Conservation (phyloP, 2,329 filamentous ascomycete species). For the Rhexocercosporidium sp. region DNA sequence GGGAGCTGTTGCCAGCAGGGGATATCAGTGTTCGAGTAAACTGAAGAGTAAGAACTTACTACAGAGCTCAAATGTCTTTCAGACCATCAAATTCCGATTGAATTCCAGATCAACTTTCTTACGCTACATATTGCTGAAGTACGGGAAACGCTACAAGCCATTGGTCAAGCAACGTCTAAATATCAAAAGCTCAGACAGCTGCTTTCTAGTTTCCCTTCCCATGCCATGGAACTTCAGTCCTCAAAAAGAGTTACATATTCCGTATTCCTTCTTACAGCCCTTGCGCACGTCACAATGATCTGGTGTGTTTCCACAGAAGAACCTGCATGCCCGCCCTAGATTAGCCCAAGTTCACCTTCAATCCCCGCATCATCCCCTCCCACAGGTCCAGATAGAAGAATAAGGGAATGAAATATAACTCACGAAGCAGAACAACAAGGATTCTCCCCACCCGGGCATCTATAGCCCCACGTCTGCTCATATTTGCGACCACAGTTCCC, state of each 20-base stretch:
- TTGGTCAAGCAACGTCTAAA: no score
- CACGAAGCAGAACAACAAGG: constrained; percentile 1
- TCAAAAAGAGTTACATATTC: not conserved
- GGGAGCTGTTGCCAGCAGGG: no score
- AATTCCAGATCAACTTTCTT: no score
- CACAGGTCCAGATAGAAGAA: not conserved
- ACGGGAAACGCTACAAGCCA: no score
- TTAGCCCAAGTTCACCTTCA: not conserved
- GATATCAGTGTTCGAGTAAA: no score
- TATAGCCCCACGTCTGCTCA: not conserved
- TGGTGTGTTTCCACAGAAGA: not conserved
- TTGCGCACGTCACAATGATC: not conserved
- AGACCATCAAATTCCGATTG: no score
- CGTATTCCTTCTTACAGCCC: not conserved
- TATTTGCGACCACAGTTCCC: not conserved
- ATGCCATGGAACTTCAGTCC: no score
- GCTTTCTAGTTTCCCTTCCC: no score
- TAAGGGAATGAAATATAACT: not conserved
- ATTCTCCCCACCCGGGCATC: not conserved
- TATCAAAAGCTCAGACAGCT: no score
- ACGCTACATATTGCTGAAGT: no score
- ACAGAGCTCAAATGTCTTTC: no score
- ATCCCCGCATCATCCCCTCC: not conserved
- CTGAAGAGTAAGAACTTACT: no score
- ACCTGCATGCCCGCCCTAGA: not conserved